Percentiles rank a stretch among this genome's conserved stretches.
Evolutionary conservation across 306 rosid species (phyloP).

Genomic region (Glycine tomentella): DNA sequence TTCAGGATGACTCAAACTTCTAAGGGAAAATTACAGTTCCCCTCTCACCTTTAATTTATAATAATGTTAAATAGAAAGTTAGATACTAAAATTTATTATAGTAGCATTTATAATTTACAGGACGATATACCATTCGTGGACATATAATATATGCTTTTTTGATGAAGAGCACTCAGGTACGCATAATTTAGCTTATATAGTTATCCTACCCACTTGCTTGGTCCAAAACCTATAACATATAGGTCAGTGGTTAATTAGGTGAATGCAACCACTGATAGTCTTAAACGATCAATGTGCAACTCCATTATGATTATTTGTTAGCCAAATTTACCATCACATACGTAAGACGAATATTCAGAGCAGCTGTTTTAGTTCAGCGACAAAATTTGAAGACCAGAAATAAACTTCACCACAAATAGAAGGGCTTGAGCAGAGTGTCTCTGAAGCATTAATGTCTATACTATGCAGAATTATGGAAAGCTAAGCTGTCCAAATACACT

Average conservation of each 20-base stretch:
- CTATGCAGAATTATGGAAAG: too few species aligned
- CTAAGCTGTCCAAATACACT: too few species aligned
- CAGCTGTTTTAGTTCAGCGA: neutral
- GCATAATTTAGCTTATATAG: neutral
- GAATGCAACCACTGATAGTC: conserved; percentile 19
- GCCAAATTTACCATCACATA: conserved; percentile 30
- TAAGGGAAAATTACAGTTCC: conserved; percentile 9
- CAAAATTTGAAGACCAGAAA: conserved; percentile 24
- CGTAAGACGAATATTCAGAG: conserved; percentile 32
- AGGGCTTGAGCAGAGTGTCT: conserved; percentile 1
- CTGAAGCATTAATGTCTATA: neutral
- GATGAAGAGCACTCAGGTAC: neutral
- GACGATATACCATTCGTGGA: neutral
- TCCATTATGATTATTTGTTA: neutral
- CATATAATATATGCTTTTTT: neutral
- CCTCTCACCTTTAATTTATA: conserved; percentile 7
- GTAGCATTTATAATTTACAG: conserved; percentile 14
- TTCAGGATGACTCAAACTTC: neutral
- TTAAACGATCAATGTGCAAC: conserved; percentile 10
- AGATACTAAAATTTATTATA: neutral
- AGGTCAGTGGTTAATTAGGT: conserved; percentile 21
- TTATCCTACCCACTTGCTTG: conserved; percentile 25
- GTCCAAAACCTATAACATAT: conserved; percentile 14
- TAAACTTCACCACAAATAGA: conserved; percentile 12
- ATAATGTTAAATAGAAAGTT: neutral